Evolutionary conservation across 2,329 filamentous ascomycete species (phyloP), one percentile per base, ranked within the genome.

Genomic region (Aureobasidium sp.): DNA sequence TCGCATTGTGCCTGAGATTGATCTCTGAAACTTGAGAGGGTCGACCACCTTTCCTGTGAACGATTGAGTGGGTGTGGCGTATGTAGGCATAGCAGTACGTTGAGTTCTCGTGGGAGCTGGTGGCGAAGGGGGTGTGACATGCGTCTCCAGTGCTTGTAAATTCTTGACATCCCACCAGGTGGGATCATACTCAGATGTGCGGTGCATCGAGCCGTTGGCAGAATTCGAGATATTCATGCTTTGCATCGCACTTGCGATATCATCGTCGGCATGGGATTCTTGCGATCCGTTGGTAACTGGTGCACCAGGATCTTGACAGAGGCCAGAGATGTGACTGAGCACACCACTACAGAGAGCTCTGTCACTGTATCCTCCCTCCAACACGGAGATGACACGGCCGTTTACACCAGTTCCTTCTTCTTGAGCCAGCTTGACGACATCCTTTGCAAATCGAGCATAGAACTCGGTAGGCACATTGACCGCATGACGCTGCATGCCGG

Each of bases 391-490:
- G 23, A 97, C 81, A 46, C 94, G 83, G 2, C 93, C 93, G 27
- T 95, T 87, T 1, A 90, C 89, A 29, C 83, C 81, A 1, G 89
- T 82, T 1, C 82, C 88, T 67, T 89, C 85, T 70, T 96, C 91
- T 42, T 89, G 82, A 0, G 95, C 88, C 62, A 99, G 78, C 50
- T 82, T 84, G 15, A 95, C 86, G 3, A 96, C 83, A 69, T 99
- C 94, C 46, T 86, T 82, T 0, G 93, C 93, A 65, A 99, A 88
- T 1, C 88, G 85, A 51, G 94, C 94, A 70, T 97, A 99, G 71
- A 99, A 99, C 57, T 93, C 90, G 0, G 93, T 99, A 0, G 94
- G 93, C 2, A 99, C 94, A 69, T 96, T 96, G 68, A 96, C 92
- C 61, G 89, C 87, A 73, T 99, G 94, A 49, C 94, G 83, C 74